Percentiles rank a stretch among this genome's conserved stretches.
Evolutionary conservation across 495 filamentous ascomycete genomes (phyloP).

Genomic region (Podospora comata): DNA sequence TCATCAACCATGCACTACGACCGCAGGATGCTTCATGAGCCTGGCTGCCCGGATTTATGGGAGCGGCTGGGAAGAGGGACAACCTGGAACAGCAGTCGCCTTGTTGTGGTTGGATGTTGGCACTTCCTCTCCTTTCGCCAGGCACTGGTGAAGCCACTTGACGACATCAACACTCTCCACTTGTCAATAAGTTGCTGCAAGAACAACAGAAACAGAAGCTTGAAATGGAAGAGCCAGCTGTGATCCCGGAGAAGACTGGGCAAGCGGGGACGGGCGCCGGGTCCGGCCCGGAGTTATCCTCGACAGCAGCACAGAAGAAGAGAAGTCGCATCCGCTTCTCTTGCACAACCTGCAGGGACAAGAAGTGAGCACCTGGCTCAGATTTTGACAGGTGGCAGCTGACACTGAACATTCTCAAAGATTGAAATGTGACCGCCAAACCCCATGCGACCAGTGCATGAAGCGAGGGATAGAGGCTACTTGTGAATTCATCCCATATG

Average conservation of each 20-base stretch:
- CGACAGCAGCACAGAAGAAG: conserved; percentile 38
- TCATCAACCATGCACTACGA: not conserved
- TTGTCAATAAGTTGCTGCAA: not conserved
- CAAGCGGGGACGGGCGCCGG: not conserved
- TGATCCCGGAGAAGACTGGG: conserved; percentile 5
- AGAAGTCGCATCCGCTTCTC: conserved; percentile 53
- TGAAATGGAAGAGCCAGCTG: not conserved
- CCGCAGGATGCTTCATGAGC: not conserved
- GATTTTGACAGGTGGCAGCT: not conserved
- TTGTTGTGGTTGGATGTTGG: not conserved
- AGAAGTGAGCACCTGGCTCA: conserved; percentile 43
- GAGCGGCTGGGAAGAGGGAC: not conserved
- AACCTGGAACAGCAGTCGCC: not conserved
- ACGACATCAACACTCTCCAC: too few relatives aligned
- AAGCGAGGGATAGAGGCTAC: conserved; percentile 43
- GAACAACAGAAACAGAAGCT: not conserved
- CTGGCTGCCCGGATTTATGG: not conserved
- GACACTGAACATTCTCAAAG: conserved; percentile 25
- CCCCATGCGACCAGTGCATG: conserved; percentile 51
- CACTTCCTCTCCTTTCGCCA: too few relatives aligned
- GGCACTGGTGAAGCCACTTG: too few relatives aligned
- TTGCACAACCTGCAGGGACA: conserved; percentile 51
- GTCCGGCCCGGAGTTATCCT: conserved; percentile 16
- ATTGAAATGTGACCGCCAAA: conserved; percentile 51
- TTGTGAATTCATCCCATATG: conserved; percentile 43